Base-by-base conservation (phyloP, 2,329 filamentous ascomycete genomes). In the Monilinia aucupariae region DNA sequence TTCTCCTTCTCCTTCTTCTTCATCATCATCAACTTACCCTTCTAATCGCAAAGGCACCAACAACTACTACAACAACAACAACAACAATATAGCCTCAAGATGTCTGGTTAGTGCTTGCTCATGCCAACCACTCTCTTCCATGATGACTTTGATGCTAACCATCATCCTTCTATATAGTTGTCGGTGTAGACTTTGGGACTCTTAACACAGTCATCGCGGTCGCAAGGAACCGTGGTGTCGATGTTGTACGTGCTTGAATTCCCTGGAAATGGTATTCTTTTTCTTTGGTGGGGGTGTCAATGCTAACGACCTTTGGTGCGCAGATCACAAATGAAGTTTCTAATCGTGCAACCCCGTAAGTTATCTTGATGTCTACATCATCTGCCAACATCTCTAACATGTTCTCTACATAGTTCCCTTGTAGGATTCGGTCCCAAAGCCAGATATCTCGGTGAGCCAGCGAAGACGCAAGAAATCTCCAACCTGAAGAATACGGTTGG, bases 281-380 rank as follows among this genome's bases (percentile, higher is more conserved):
- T 4, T 17, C n/a, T 59, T 55, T 63, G 25, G 60, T 69, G 59
- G 59, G 25, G 64, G 41, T 39, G 39, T 55, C 77, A 70, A 60
- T 51, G 13, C 59, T 61, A 37, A 78, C 71, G 49, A 6, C 17
- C 17, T 43, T n/a, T 63, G 60, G 60, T 30, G 27, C 72, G 63
- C 74, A 96, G 92, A 96, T 99, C 76, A 89, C 91, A 81, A 99
- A 99, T 83, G 94, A 99, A 80, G 94, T 97, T 73, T 99, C 94
- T 71, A 97, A 99, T 85, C 89, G 94, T 79, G 87, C 91, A 66
- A 99, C 94, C 72, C 94, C 94, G 91, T 97, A 90, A 84, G 92
- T 88, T 62, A 30, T 58, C 22, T 25, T 9, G 6, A 10, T 59
- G n/a, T n/a, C 61, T 17, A n/a, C n/a, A 15, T 32, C 12, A 17